These are phyloP conservation scores for Psophocarpus tetragonolobus DNA, from an alignment of 306 rosid genomes.

Conservation along the genomic window DNA sequence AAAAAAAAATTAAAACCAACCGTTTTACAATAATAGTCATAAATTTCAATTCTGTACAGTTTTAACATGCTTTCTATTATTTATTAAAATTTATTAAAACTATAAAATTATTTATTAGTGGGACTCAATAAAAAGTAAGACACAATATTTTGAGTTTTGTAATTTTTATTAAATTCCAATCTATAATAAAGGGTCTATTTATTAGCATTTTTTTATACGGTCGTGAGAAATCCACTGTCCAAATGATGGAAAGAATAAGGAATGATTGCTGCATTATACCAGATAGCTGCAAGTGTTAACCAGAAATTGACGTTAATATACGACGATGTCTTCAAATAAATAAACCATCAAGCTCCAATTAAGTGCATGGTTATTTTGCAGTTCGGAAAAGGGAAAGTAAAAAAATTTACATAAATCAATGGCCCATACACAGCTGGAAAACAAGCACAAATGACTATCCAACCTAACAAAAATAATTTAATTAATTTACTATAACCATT, in stretches of 20 bases:
- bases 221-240: neutral
- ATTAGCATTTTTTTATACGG: neutral
- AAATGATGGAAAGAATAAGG: no score
- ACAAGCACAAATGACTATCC: neutral
- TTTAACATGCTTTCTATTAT: neutral
- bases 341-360: neutral
- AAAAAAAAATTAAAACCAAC: no score
- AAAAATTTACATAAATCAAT: constrained; percentile 1
- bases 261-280: neutral
- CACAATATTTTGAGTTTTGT: no score
- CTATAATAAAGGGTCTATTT: neutral
- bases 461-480: constrained; percentile 14
- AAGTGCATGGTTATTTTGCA: neutral
- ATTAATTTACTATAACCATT: constrained; percentile 35
- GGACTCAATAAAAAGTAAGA: no score
- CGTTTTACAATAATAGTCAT: neutral
- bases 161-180: neutral
- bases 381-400: neutral
- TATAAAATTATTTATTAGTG: no score
- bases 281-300: neutral
- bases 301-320: neutral
- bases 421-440: neutral
- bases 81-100: no score
- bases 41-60: neutral
- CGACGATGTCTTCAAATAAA: neutral